These are phyloP conservation scores for Vigna reflexopilosa DNA, from an alignment of 306 rosid genomes.

Conservation along the genomic window DNA sequence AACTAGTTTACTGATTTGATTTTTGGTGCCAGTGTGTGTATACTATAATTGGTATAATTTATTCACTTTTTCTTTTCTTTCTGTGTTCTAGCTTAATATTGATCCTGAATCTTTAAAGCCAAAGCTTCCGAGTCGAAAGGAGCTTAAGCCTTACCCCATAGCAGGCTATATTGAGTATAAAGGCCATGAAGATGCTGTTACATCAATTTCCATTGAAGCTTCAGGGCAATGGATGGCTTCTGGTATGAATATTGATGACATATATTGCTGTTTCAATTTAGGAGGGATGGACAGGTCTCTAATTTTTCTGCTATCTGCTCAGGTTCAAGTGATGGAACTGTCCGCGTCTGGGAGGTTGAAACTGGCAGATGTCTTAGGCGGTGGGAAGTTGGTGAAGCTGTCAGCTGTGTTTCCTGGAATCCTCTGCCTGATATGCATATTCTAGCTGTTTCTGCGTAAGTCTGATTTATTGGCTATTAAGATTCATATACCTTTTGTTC, in stretches of 20 bases:
- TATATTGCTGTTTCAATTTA: constrained; percentile 33
- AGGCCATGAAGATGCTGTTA: constrained; percentile 88
- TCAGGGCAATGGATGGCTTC: constrained; percentile 99
- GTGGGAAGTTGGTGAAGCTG: constrained; percentile 84
- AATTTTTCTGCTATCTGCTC: constrained; percentile 37
- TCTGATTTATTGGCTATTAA: constrained; percentile 30
- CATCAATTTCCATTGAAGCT: constrained; percentile 78
- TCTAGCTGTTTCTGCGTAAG: constrained; percentile 82
- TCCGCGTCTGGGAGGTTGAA: constrained; percentile 93
- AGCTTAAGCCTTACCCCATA: constrained; percentile 86
- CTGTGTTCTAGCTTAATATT: constrained; percentile 71
- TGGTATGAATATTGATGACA: constrained; percentile 58
- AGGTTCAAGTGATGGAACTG: constrained; percentile 95
- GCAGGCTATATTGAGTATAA: constrained; percentile 79
- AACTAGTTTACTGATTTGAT: constrained; percentile 20
- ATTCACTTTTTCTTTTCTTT: constrained; percentile 23
- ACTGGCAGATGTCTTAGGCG: constrained; percentile 85
- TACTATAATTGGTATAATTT: background rate
- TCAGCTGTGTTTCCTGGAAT: constrained; percentile 89
- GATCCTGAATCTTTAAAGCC: constrained; percentile 96
- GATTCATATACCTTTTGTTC: background rate
- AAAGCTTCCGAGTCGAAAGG: constrained; percentile 85
- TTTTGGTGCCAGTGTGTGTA: background rate
- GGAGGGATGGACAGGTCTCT: constrained; percentile 22
- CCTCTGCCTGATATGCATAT: constrained; percentile 76